These are phyloP conservation scores for Penicillium pancosmium DNA, from an alignment of 495 filamentous ascomycete species.

Conservation along the genomic window DNA sequence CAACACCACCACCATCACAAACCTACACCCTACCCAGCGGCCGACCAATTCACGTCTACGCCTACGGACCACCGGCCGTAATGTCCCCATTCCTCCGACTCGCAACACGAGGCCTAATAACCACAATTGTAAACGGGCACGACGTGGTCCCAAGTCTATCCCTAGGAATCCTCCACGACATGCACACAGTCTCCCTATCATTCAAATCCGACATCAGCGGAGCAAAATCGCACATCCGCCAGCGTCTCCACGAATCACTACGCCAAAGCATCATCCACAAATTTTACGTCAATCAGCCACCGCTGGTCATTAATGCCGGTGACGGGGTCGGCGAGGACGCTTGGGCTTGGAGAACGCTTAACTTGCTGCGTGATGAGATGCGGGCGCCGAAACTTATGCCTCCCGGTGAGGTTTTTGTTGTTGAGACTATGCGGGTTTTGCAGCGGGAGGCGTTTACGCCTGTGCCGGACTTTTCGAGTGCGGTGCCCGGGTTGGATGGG, in stretches of 20 bases:
- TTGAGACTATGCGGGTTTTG: slow-evolving; percentile 64
- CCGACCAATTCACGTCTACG: slow-evolving; percentile 76
- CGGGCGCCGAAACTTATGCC: slow-evolving; percentile 69
- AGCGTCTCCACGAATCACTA: slow-evolving; percentile 66
- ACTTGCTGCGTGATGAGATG: slow-evolving; percentile 69
- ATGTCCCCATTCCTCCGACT: slow-evolving; percentile 73
- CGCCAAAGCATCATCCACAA: slow-evolving; percentile 49
- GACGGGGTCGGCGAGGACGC: slow-evolving; percentile 62
- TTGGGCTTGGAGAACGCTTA: slow-evolving; percentile 72
- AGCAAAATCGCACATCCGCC: slow-evolving; percentile 65
- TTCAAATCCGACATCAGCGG: slow-evolving; percentile 71
- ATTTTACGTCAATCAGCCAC: slow-evolving; percentile 50
- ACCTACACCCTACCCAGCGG: slow-evolving; percentile 61
- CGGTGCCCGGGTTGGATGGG: slow-evolving; percentile 30
- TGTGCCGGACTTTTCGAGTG: slow-evolving; percentile 22
- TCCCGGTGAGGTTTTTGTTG: slow-evolving; percentile 74
- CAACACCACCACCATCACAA: slow-evolving; percentile 6
- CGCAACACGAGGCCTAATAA: slow-evolving; percentile 74
- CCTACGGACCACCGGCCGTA: slow-evolving; percentile 74
- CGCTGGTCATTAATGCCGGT: slow-evolving; percentile 45
- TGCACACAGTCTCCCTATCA: slow-evolving; percentile 69
- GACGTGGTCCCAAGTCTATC: slow-evolving; percentile 77
- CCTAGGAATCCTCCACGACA: slow-evolving; percentile 73
- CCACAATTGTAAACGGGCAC: slow-evolving; percentile 70
- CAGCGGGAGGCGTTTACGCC: slow-evolving; percentile 59